These are phyloP conservation scores for Colletotrichum sp. DNA, from an alignment of 2,329 filamentous ascomycete species.

Conservation along the genomic window DNA sequence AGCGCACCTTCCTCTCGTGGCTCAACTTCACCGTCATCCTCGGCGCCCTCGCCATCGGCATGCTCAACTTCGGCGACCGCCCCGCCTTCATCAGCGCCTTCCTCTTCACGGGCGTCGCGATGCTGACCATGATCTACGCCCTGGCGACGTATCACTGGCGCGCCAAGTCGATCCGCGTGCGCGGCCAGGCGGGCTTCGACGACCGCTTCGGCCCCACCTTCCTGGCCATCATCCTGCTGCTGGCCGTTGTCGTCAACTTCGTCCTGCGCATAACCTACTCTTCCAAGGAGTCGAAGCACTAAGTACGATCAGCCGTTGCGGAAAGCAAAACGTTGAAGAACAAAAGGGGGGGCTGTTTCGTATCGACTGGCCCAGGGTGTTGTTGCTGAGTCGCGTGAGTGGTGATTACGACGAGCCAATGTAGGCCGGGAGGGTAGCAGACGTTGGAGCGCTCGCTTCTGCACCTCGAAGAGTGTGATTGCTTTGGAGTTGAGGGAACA, in stretches of 20 bases:
- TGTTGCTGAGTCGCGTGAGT: neutral
- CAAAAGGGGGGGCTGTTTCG: neutral
- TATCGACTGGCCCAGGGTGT: neutral
- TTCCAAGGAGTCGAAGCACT: conserved; percentile 34
- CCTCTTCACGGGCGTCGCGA: conserved; percentile 91
- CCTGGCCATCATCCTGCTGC: conserved; percentile 82
- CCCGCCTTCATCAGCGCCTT: conserved; percentile 93
- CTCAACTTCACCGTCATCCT: conserved; percentile 99
- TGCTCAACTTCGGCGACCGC: conserved; percentile 96
- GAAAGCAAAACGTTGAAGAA: neutral
- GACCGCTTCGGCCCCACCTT: conserved; percentile 94
- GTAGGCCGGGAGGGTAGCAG: neutral
- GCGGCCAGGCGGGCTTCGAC: conserved; percentile 95
- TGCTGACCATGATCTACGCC: conserved; percentile 95
- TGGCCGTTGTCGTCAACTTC: conserved; percentile 96
- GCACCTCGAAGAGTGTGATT: neutral
- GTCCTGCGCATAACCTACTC: conserved; percentile 73
- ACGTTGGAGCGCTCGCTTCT: neutral
- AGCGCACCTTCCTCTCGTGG: conserved; percentile 98
- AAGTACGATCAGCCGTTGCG: neutral
- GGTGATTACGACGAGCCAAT: neutral
- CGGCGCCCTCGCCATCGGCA: conserved; percentile 92
- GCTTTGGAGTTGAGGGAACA: neutral
- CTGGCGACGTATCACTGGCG: conserved; percentile 97
- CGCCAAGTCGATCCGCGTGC: conserved; percentile 87